Percentiles rank a stretch among this genome's conserved stretches.
phyloP scores from a whole-genome alignment of 2,329 filamentous ascomycete genomes.

The Rhinocladiella mackenziei region DNA sequence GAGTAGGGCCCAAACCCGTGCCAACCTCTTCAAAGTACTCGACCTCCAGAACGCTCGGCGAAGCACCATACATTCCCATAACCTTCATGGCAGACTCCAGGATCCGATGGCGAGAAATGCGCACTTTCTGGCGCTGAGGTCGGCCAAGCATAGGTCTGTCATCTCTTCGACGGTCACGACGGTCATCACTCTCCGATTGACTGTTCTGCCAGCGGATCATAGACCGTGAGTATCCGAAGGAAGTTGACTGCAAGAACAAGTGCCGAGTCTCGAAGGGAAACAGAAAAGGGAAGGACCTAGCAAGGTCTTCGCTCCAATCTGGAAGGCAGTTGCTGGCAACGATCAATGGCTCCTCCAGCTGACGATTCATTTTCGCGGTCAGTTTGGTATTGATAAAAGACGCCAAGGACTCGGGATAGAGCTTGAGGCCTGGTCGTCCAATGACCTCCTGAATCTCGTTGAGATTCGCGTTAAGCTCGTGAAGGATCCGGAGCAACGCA shows the following conservation, averaged over 20 bases:
- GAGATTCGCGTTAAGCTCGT: constrained; percentile 87
- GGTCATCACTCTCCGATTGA: constrained; percentile 73
- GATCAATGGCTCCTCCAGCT: constrained; percentile 92
- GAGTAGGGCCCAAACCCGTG: constrained; percentile 87
- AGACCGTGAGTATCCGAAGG: constrained; percentile 93
- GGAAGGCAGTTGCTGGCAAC: constrained; percentile 96
- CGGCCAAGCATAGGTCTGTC: constrained; percentile 87
- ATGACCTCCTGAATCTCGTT: constrained; percentile 78
- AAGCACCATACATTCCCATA: constrained; percentile 97
- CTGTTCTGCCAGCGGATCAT: constrained; percentile 97
- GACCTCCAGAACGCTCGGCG: constrained; percentile 90
- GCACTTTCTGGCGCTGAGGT: constrained; percentile 93
- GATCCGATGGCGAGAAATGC: constrained; percentile 90
- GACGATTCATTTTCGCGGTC: constrained; percentile 93
- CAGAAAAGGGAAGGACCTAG: constrained; percentile 88
- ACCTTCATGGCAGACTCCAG: constrained; percentile 96
- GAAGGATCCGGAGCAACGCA: constrained; percentile 79
- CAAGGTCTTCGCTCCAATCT: constrained; percentile 92
- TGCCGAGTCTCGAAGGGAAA: constrained; percentile 98
- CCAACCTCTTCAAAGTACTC: constrained; percentile 99
- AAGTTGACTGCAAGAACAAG: constrained; percentile 94
- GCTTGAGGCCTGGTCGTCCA: constrained; percentile 55
- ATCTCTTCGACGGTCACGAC: constrained; percentile 76
- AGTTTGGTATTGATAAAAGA: constrained; percentile 99
- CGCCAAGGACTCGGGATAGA: constrained; percentile 72